Conservation (phyloP, 805 yeast genomes). For the Helenozyma rhizophorensis region DNA sequence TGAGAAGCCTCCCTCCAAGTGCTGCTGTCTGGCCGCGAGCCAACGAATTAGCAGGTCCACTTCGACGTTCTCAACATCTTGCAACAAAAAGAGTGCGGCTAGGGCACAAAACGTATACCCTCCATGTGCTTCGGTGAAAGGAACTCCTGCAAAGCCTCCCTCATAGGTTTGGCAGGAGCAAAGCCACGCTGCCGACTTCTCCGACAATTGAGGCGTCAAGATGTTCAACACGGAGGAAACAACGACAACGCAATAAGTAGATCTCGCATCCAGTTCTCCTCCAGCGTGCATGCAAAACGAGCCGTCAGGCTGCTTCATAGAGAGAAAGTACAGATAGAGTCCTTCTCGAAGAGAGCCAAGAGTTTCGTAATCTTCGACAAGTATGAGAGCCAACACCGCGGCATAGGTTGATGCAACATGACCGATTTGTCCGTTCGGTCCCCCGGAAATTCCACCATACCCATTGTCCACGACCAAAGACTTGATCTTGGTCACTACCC, state of each 20-base stretch:
- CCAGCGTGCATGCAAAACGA: slow-evolving; percentile 68
- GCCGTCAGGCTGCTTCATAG: slow-evolving; percentile 65
- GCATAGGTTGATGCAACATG: slow-evolving; percentile 88
- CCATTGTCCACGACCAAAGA: slow-evolving; percentile 28
- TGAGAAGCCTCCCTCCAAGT: slow-evolving; percentile 77
- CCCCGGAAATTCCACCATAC: slow-evolving; percentile 75
- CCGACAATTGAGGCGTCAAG: slow-evolving; percentile 53
- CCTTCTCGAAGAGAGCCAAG: slow-evolving; percentile 28
- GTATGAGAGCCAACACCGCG: slow-evolving; percentile 57
- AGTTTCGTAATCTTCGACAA: slow-evolving; percentile 37
- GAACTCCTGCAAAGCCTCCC: slow-evolving; percentile 90
- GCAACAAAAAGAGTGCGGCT: slow-evolving; percentile 50
- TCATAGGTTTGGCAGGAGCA: slow-evolving; percentile 79
- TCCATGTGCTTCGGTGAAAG: slow-evolving; percentile 87
- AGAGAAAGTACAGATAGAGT: slow-evolving; percentile 61
- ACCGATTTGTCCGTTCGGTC: slow-evolving; percentile 66
- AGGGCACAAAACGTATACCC: slow-evolving; percentile 93
- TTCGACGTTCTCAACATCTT: slow-evolving; percentile 38
- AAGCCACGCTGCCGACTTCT: slow-evolving; percentile 57
- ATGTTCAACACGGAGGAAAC: slow-evolving; percentile 64
- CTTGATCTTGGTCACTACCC: slow-evolving; percentile 21
- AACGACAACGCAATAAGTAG: slow-evolving; percentile 82
- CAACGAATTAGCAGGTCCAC: slow-evolving; percentile 54
- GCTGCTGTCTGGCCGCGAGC: slow-evolving; percentile 66
- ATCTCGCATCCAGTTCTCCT: slow-evolving; percentile 85